Evolutionary conservation across 768 basidiomycete species (phyloP).

Genomic region (Clathrus columnatus): DNA sequence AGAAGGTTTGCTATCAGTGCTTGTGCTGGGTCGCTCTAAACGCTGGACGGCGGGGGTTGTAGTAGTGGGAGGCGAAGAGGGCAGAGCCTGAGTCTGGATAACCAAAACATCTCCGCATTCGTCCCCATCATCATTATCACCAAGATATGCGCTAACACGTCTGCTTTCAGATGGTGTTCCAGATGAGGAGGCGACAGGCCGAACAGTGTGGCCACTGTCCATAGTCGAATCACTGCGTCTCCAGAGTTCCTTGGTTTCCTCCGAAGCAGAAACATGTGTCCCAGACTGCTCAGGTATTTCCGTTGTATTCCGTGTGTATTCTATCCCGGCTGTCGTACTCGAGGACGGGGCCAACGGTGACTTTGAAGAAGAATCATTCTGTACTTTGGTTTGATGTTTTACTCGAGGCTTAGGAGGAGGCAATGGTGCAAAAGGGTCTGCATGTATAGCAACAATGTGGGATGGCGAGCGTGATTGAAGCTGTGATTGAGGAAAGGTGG

Average conservation of each 20-base stretch:
- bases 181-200: slow-evolving; percentile 36
- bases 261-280: not conserved
- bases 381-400: slow-evolving; percentile 17
- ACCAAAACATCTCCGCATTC: not conserved
- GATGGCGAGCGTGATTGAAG: slow-evolving; percentile 25
- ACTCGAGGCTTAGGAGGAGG: slow-evolving; percentile 31
- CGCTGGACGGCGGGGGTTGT: not conserved
- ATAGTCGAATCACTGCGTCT: slow-evolving; percentile 79
- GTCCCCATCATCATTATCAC: not conserved
- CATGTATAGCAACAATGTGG: not conserved
- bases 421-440: slow-evolving; percentile 25
- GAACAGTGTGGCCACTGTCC: slow-evolving; percentile 58
- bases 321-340: slow-evolving; percentile 48
- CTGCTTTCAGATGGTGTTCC: slow-evolving; percentile 54
- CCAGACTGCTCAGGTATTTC: slow-evolving; percentile 18
- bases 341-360: slow-evolving; percentile 22
- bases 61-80: not conserved
- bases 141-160: slow-evolving; percentile 39
- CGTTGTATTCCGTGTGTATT: slow-evolving; percentile 34
- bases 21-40: not conserved
- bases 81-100: not conserved
- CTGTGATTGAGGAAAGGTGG: slow-evolving; percentile 15
- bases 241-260: slow-evolving; percentile 54
- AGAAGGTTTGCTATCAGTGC: not conserved
- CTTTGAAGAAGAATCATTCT: slow-evolving; percentile 19